Evolutionary conservation across 1,284 basidiomycete genomes (phyloP), one percentile per base, ranked within the genome.

Genomic region (Trichosporon sp.): DNA sequence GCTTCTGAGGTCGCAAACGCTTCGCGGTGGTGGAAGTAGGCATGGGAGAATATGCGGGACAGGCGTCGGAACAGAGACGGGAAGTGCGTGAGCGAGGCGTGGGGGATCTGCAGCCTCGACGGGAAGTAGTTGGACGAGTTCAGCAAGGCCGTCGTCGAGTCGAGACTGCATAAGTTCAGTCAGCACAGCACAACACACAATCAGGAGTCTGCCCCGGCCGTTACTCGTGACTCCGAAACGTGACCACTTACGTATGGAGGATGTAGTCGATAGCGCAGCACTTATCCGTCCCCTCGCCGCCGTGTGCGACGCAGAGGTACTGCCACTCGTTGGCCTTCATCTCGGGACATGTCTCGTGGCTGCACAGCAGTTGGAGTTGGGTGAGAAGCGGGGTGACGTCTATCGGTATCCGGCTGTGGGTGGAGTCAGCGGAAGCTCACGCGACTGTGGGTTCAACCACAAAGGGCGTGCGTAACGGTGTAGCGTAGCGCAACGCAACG

Each of bases 231-330:
- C 19, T 27, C 21, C 8, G 37, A 32, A 10, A 19, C 37, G 31
- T 4, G 32, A 61, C 54, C 7, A 71, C 78, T 70, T 65, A 81
- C 79, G 94, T 95, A 78, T 98, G 95, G 8, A 94, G 83, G 66
- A 95, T 96, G 80, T 98, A 98, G 82, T 97, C 95, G 63, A 97
- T 95, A 1, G 95, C 95, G 75, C 91, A 95, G 81, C 95, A 99
- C 86, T 92, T 89, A 86, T 74, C 73, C 0, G 72, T 70, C 4
- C 69, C 71, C 14, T 71, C 73, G 11, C 69, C 70, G 8, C 74
- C 75, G 72, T 97, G 95, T 0, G 94, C 93, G 31, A 95, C 94
- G 74, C 95, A 99, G 3, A 98, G 83, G 80, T 95, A 98, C 49
- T 93, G 84, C 92, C 95, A 97, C 82, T 97, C 92, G 59, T 90